phyloP scores from a whole-genome alignment of 805 yeast species.

The Phaffomyces thermotolerans region DNA sequence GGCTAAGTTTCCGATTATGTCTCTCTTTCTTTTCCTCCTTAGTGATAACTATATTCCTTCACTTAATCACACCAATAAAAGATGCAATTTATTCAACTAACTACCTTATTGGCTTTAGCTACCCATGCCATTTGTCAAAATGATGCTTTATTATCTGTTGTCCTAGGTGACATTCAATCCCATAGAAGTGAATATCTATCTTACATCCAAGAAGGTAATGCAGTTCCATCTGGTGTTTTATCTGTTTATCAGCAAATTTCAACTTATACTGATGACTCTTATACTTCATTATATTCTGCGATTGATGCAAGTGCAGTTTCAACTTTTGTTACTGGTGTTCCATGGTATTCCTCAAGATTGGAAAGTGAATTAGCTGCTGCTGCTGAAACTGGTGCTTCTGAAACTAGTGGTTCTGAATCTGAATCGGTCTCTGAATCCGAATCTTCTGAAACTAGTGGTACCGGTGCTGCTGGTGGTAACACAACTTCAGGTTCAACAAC shows the following conservation, averaged over 20 bases:
- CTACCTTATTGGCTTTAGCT: constrained; percentile 5
- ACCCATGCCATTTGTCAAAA: neutral
- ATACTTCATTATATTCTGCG: constrained; percentile 24
- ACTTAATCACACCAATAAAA: too few species aligned
- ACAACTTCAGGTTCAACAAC: constrained; percentile 1
- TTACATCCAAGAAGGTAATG: constrained; percentile 17
- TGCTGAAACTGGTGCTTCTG: constrained; percentile 7
- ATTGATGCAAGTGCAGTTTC: constrained; percentile 23
- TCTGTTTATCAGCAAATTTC: constrained; percentile 21
- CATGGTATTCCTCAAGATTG: constrained; percentile 25
- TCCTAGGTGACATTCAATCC: constrained; percentile 14
- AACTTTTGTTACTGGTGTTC: constrained; percentile 24
- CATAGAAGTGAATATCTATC: constrained; percentile 17
- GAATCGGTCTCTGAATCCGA: constrained; percentile 4
- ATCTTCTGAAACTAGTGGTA: constrained; percentile 1
- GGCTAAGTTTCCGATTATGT: too few species aligned
- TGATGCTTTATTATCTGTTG: constrained; percentile 1
- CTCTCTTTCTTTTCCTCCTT: too few species aligned
- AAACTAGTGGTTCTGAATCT: constrained; percentile 6
- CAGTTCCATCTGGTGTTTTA: constrained; percentile 26
- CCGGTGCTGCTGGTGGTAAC: too few species aligned
- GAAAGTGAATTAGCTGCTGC: constrained; percentile 12
- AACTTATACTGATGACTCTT: constrained; percentile 29
- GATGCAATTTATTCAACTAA: neutral
- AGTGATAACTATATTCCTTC: too few species aligned